Percentiles rank a stretch among this genome's conserved stretches.
These are phyloP conservation scores for Salvia splendens DNA, from an alignment of 257 asterid species.

Conservation along the genomic window DNA sequence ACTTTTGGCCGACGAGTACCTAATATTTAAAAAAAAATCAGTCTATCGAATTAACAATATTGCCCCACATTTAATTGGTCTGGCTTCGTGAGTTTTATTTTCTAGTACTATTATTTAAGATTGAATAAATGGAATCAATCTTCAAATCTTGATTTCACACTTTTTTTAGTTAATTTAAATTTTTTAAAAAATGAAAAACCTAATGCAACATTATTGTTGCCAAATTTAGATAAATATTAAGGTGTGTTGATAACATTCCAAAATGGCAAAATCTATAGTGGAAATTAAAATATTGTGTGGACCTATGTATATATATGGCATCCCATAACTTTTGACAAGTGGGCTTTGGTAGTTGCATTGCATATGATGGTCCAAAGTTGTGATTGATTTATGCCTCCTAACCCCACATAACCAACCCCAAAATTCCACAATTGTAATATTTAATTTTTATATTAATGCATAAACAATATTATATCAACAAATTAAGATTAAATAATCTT, in stretches of 20 bases:
- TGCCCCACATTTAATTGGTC: too few relatives aligned
- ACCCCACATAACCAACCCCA: background rate
- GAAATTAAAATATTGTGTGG: background rate
- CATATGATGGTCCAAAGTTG: background rate
- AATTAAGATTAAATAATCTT: background rate
- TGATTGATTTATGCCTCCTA: background rate
- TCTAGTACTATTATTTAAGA: too few relatives aligned
- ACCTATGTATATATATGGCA: slow-evolving; percentile 5
- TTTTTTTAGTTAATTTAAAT: too few relatives aligned
- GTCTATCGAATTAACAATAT: too few relatives aligned
- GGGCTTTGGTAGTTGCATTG: background rate
- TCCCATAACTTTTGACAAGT: slow-evolving; percentile 25
- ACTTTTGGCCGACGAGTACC: too few relatives aligned
- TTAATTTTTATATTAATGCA: too few relatives aligned
- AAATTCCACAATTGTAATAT: background rate
- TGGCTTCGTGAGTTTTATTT: too few relatives aligned
- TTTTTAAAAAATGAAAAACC: too few relatives aligned
- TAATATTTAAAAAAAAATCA: too few relatives aligned
- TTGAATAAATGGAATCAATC: too few relatives aligned
- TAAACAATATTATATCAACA: background rate
- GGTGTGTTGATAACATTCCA: background rate
- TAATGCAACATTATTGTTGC: background rate
- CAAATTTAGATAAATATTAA: background rate
- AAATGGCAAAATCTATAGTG: background rate
- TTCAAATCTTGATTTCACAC: too few relatives aligned